Evolutionary conservation across 345 rosid genomes (phyloP), one percentile per base, ranked within the genome.

Genomic region (Bruguiera parviflora): DNA sequence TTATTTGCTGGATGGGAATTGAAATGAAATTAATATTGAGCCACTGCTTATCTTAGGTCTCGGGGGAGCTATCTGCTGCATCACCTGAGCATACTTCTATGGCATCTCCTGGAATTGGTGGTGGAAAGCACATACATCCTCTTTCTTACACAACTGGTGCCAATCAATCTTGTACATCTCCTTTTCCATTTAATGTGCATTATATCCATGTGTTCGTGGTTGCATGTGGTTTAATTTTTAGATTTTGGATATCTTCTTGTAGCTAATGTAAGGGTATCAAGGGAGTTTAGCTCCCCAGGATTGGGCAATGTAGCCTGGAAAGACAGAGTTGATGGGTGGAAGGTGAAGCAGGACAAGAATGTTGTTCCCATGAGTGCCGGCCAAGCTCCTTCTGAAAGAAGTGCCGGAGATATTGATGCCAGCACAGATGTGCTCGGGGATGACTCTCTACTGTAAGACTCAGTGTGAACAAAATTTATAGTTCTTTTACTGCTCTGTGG

Each of bases 61-160:
- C 98, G 37, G 98, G 98, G 62, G 99, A 95, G 84, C 81, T 95
- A 24, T 92, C 97, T 81, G 90, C 99, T 80, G 91, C 97, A 63
- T 95, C 99, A 61, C 99, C 97, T 74, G 97, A 86, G 64, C 94
- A 78, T 56, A 73, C 90, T 65, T 95, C 98, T 37, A 83, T 95
- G 81, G 88, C 98, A 55, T 92, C 98, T 74, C 85, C 96, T 78
- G 84, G 83, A 52, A 82, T 71, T 80, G 86, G 85, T 71, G 73
- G 71, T 62, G 90, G 84, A 64, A 87, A 94, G 84, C 84, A 83
- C 73, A 81, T 87, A 69, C 81, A 70, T 77, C 58, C 66, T 27
- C 65, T 81, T 32, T 71, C 81, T 35, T 88, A 80, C 70, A 66
- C 83, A 28, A 79, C 86, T 6, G 88, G 81, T 77, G 64, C 81